Evolutionary conservation across 768 basidiomycete species (phyloP).

Genomic region (Tylopilus plumbeoviolaceoides): DNA sequence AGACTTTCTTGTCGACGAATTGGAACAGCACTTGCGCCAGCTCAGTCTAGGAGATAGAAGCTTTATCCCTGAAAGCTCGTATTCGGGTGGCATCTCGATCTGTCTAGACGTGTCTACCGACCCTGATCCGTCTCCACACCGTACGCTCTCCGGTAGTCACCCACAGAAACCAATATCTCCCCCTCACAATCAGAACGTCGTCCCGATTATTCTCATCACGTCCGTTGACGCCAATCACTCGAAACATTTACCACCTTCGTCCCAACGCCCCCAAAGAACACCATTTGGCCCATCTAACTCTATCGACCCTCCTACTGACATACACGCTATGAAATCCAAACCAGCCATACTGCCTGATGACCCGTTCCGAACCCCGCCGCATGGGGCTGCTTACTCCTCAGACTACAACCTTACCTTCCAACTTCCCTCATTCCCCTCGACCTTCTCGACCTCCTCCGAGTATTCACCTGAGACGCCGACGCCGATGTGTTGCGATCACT

Average conservation of each 20-base stretch:
- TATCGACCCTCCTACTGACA: slow-evolving; percentile 7
- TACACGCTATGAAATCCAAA: not conserved
- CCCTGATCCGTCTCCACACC: not conserved
- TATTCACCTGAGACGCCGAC: slow-evolving; percentile 24
- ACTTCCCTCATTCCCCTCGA: slow-evolving; percentile 11
- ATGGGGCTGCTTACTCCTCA: not conserved
- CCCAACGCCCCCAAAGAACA: slow-evolving; percentile 5
- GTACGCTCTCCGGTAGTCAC: not conserved
- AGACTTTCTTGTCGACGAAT: slow-evolving; percentile 19
- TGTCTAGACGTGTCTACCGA: not conserved
- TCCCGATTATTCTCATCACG: slow-evolving; percentile 24
- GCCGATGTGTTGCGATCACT: slow-evolving; percentile 22
- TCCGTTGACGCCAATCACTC: slow-evolving; percentile 24
- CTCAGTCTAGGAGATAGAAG: slow-evolving; percentile 17
- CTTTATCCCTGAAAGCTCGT: not conserved
- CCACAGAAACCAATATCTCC: not conserved
- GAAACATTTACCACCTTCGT: slow-evolving; percentile 17
- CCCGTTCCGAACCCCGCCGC: slow-evolving; percentile 11
- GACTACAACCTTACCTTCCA: slow-evolving; percentile 8
- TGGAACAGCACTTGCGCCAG: slow-evolving; percentile 19
- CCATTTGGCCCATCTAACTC: slow-evolving; percentile 14
- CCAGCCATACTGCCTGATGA: slow-evolving; percentile 4
- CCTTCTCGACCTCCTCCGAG: not conserved
- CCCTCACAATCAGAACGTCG: not conserved
- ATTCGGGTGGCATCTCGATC: slow-evolving; percentile 3